A percentile compares a stretch with the other conserved stretches of the same genome.
These are phyloP conservation scores for Cercophora scortea DNA, from an alignment of 495 filamentous ascomycete species.

Conservation along the genomic window DNA sequence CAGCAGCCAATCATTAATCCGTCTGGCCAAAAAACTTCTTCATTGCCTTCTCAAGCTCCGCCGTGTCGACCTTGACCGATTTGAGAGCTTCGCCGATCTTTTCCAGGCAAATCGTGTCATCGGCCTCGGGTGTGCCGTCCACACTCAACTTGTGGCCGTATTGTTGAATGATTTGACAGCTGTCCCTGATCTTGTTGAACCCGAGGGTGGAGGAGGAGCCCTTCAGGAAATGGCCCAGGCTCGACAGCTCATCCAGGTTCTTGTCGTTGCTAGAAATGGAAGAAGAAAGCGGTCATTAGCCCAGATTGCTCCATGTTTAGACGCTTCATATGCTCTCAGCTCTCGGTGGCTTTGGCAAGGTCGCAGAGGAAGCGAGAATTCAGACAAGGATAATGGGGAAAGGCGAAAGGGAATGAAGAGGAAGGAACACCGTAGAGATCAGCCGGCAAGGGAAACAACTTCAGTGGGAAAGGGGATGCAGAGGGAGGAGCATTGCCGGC, in stretches of 20 bases:
- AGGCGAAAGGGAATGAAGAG: neutral
- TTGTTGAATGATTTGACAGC: conserved; percentile 94
- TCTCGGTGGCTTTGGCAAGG: neutral
- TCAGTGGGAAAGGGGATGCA: neutral
- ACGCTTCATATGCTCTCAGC: neutral
- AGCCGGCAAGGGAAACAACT: neutral
- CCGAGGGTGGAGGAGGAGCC: conserved; percentile 96
- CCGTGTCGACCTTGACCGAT: conserved; percentile 67
- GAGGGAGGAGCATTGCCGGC: neutral
- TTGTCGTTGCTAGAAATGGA: conserved; percentile 43
- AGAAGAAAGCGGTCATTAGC: conserved; percentile 7
- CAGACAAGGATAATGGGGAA: too few relatives aligned
- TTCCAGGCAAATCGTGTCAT: conserved; percentile 56
- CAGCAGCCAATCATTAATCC: conserved; percentile 10
- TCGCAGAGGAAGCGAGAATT: too few relatives aligned
- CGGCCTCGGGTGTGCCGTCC: conserved; percentile 56
- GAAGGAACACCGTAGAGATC: neutral
- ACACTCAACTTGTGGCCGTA: conserved; percentile 75
- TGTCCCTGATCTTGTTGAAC: conserved; percentile 83
- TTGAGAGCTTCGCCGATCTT: conserved; percentile 62
- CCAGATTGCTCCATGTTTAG: neutral
- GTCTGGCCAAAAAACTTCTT: conserved; percentile 59
- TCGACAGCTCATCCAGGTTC: conserved; percentile 66
- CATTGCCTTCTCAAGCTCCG: conserved; percentile 63
- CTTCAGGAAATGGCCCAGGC: conserved; percentile 91